These are phyloP conservation scores for Mesembryanthemum crystallinum DNA, from an alignment of 148 eudicot species.

Conservation along the genomic window DNA sequence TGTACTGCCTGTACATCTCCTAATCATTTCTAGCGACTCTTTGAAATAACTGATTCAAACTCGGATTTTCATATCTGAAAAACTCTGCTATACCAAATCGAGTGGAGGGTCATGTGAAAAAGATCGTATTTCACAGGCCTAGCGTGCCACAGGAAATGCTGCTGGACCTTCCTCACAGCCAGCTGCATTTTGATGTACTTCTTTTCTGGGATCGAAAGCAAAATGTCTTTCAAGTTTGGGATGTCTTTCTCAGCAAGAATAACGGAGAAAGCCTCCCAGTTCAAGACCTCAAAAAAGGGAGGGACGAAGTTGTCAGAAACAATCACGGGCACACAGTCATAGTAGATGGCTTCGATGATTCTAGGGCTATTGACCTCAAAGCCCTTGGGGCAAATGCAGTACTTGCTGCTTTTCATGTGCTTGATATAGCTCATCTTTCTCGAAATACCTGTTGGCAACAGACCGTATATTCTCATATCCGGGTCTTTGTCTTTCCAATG, in stretches of 20 bases:
- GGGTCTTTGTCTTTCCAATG: constrained; percentile 66
- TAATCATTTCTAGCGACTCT: background rate
- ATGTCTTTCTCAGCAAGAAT: constrained; percentile 77
- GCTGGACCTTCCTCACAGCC: constrained; percentile 60
- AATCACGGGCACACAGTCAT: constrained; percentile 86
- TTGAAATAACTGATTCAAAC: too few species aligned
- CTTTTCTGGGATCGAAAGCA: constrained; percentile 50
- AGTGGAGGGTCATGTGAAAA: constrained; percentile 85
- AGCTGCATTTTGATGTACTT: constrained; percentile 70
- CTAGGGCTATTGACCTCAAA: constrained; percentile 90
- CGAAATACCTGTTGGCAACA: constrained; percentile 62
- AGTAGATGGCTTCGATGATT: constrained; percentile 72
- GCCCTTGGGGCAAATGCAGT: constrained; percentile 83
- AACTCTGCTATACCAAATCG: constrained; percentile 79
- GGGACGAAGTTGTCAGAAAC: constrained; percentile 90
- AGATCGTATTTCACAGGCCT: constrained; percentile 73
- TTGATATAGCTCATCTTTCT: constrained; percentile 66
- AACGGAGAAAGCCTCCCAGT: constrained; percentile 76
- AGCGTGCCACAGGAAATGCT: constrained; percentile 77
- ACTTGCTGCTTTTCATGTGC: constrained; percentile 88
- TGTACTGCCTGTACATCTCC: background rate
- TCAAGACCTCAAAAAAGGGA: constrained; percentile 70
- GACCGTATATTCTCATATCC: constrained; percentile 73
- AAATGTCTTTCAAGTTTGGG: constrained; percentile 58
- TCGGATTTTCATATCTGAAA: constrained; percentile 33